Evolutionary conservation across 768 basidiomycete genomes (phyloP).

Genomic region (Boletus fagicola): DNA sequence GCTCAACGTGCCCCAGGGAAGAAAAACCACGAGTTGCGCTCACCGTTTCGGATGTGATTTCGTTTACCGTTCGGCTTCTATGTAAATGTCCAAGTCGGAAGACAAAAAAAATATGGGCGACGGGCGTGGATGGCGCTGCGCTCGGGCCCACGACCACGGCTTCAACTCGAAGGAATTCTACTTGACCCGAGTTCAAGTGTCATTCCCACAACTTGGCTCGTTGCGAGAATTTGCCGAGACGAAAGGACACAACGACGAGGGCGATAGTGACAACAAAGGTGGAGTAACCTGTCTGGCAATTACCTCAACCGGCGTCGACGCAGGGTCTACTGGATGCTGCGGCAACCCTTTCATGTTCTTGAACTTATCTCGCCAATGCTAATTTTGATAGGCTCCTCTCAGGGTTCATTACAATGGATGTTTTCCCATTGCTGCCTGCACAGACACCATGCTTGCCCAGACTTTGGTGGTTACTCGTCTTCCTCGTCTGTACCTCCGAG

Average conservation of each 20-base stretch:
- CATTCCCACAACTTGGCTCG: slow-evolving; percentile 12
- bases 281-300: neutral
- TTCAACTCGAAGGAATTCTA: neutral
- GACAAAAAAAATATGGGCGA: neutral
- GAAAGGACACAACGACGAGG: neutral
- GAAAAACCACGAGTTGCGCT: neutral
- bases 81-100: neutral
- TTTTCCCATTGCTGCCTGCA: neutral
- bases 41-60: slow-evolving; percentile 11
- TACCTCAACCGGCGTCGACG: no score
- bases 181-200: neutral
- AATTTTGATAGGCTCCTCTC: neutral
- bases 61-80: neutral
- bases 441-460: no score
- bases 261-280: slow-evolving; percentile 9
- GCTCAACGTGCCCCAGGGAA: neutral
- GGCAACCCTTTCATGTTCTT: neutral
- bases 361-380: neutral
- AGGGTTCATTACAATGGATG: neutral
- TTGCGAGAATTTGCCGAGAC: slow-evolving; percentile 6
- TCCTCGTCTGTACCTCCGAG: no score
- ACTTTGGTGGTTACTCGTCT: no score
- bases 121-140: neutral
- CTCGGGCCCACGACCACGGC: neutral
- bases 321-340: neutral